phyloP scores from a whole-genome alignment of 257 asterid species.

The Sherardia arvensis region DNA sequence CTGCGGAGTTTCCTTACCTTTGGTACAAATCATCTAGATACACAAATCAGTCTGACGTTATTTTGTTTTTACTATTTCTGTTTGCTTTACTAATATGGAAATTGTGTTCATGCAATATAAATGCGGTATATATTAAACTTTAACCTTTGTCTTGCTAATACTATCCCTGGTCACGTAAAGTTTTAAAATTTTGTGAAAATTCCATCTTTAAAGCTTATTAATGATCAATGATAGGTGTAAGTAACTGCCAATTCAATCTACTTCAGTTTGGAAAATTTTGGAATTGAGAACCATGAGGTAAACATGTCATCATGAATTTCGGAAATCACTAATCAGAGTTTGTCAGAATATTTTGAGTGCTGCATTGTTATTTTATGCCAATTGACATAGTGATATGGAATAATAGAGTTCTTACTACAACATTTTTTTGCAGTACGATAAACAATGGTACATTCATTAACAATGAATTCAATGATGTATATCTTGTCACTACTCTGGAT shows the following conservation, averaged over 20 bases:
- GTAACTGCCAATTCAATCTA: background rate
- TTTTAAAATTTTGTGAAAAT: background rate
- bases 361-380: too few relatives aligned
- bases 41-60: too few relatives aligned
- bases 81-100: background rate
- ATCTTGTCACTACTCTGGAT: constrained; percentile 77
- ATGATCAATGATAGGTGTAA: background rate
- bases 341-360: background rate
- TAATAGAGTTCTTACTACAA: background rate
- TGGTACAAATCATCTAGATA: too few relatives aligned
- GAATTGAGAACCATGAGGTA: background rate
- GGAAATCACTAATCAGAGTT: background rate
- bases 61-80: too few relatives aligned
- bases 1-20: background rate
- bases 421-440: constrained; percentile 44
- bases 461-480: constrained; percentile 87
- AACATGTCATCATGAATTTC: background rate
- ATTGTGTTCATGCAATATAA: background rate
- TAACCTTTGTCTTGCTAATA: background rate
- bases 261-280: background rate
- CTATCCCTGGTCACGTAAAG: too few relatives aligned
- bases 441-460: constrained; percentile 70
- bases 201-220: background rate
- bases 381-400: background rate
- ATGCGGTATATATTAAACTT: background rate